Percentiles rank a stretch among this genome's conserved stretches.
Evolutionary conservation across 2,329 filamentous ascomycete genomes (phyloP).

Genomic region (Seiridium cupressi): DNA sequence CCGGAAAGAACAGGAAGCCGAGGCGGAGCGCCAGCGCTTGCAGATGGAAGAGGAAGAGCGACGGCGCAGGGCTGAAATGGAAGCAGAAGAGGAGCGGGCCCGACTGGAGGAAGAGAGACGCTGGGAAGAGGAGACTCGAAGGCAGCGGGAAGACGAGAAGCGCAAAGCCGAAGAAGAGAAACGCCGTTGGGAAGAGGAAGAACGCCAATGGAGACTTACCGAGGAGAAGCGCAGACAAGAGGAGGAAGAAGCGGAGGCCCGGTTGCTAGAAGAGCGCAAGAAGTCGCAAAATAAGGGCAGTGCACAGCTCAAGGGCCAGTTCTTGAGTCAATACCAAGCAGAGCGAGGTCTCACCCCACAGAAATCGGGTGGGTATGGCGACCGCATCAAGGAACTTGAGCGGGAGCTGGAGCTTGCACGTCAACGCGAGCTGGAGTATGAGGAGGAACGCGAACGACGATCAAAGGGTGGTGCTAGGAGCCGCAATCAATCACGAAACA

Average conservation of each 20-base stretch:
- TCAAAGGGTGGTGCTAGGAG: slow-evolving; percentile 31
- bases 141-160: slow-evolving; percentile 60
- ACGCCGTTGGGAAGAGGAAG: slow-evolving; percentile 74
- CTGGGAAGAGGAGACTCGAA: slow-evolving; percentile 65
- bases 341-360: slow-evolving; percentile 52
- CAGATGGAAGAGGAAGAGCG: slow-evolving; percentile 53
- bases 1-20: slow-evolving; percentile 54
- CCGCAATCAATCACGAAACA: slow-evolving; percentile 40
- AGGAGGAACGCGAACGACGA: slow-evolving; percentile 52
- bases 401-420: slow-evolving; percentile 62
- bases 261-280: slow-evolving; percentile 64
- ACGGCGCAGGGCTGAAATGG: slow-evolving; percentile 42
- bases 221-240: slow-evolving; percentile 71
- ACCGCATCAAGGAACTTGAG: slow-evolving; percentile 78
- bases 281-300: slow-evolving; percentile 55
- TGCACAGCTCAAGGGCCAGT: slow-evolving; percentile 74
- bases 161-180: slow-evolving; percentile 65
- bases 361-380: slow-evolving; percentile 51
- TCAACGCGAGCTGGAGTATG: slow-evolving; percentile 61
- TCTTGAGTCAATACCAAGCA: slow-evolving; percentile 81
- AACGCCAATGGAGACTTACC: slow-evolving; percentile 72
- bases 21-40: slow-evolving; percentile 57
- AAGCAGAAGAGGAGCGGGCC: slow-evolving; percentile 61
- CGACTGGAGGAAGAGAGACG: slow-evolving; percentile 61
- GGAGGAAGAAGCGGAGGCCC: slow-evolving; percentile 70